Conservation (phyloP, 2,329 filamentous ascomycete species). For the Aspergillus sp. region DNA sequence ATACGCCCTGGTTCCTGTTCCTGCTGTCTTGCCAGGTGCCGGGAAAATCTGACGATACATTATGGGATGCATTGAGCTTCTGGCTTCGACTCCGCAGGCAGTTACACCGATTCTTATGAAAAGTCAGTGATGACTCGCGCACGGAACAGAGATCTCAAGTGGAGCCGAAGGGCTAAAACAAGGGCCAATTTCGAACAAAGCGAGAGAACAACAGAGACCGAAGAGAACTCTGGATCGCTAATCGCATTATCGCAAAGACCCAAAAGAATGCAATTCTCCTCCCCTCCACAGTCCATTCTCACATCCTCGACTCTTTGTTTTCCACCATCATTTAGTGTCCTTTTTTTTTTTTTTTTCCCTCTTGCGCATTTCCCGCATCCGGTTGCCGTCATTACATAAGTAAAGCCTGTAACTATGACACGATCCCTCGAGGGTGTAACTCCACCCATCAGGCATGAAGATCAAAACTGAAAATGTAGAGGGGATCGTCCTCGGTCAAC, state of each 20-base stretch:
- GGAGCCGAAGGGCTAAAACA: neutral
- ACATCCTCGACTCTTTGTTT: neutral
- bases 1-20: neutral
- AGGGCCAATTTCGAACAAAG: neutral
- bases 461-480: constrained; percentile 5
- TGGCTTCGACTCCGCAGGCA: neutral
- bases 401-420: constrained; percentile 12
- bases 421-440: constrained; percentile 8
- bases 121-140: neutral
- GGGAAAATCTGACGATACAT: neutral
- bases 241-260: neutral
- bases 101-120: neutral
- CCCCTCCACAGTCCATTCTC: neutral
- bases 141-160: neutral
- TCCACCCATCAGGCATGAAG: constrained; percentile 6
- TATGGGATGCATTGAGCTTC: neutral
- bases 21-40: neutral
- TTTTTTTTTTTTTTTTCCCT: neutral
- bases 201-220: neutral
- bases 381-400: neutral
- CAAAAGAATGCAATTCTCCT: constrained; percentile 6
- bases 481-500: constrained; percentile 12
- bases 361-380: constrained; percentile 3
- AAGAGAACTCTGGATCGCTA: neutral
- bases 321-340: neutral